Conservation (phyloP, 768 basidiomycete genomes). For the Suillus hirtellus region DNA sequence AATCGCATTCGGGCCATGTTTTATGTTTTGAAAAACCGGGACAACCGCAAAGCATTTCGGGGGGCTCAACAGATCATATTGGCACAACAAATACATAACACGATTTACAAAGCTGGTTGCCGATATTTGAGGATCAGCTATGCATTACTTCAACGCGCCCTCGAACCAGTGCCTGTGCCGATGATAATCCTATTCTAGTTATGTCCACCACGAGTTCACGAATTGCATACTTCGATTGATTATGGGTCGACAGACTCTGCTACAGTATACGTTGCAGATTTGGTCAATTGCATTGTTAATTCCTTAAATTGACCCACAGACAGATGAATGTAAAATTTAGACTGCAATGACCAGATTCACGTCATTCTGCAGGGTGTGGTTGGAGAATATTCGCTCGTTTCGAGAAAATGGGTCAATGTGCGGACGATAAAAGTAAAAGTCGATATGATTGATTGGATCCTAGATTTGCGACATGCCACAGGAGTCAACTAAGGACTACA, state of each 20-base stretch:
- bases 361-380: not conserved
- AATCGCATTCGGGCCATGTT: not conserved
- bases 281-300: not conserved
- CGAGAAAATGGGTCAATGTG: not conserved
- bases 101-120: not conserved
- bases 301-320: not conserved
- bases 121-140: not conserved
- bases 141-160: not conserved
- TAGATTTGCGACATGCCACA: too few relatives aligned
- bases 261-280: not conserved
- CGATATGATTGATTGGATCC: too few relatives aligned
- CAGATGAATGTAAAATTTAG: not conserved
- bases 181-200: not conserved
- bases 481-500: too few relatives aligned
- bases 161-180: not conserved
- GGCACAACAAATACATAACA: not conserved
- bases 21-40: too few relatives aligned
- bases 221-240: not conserved
- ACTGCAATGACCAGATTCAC: not conserved
- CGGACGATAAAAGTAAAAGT: not conserved
- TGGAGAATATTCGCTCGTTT: not conserved
- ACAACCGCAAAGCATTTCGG: too few relatives aligned
- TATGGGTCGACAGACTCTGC: not conserved
- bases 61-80: too few relatives aligned
- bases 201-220: not conserved